These are phyloP conservation scores for Fusarium cicatricum DNA, from an alignment of 2,329 filamentous ascomycete species.

Conservation along the genomic window DNA sequence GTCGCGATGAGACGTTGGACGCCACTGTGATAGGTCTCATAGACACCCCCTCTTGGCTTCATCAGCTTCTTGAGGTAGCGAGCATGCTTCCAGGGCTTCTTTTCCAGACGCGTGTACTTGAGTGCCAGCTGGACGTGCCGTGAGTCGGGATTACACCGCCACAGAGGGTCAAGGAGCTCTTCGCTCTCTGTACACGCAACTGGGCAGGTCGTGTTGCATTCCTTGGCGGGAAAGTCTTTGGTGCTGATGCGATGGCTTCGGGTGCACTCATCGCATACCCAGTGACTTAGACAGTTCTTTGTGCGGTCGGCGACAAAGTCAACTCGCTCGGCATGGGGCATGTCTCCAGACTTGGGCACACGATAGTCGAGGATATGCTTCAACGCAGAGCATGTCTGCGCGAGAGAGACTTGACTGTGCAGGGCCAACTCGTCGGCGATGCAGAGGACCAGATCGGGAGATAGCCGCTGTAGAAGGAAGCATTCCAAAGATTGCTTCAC, in stretches of 20 bases:
- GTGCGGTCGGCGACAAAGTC: not conserved
- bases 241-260: not conserved
- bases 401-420: not conserved
- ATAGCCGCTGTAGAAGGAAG: not conserved
- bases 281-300: not conserved
- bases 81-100: not conserved
- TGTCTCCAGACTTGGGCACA: not conserved
- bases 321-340: not conserved
- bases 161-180: too few relatives aligned
- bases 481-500: not conserved
- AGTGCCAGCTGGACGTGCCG: not conserved
- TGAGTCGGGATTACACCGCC: too few relatives aligned
- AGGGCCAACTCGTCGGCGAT: not conserved
- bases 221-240: too few relatives aligned
- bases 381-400: not conserved
- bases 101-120: not conserved
- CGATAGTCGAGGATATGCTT: not conserved
- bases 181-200: too few relatives aligned
- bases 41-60: too few relatives aligned
- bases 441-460: not conserved
- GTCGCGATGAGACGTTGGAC: too few relatives aligned
- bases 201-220: too few relatives aligned
- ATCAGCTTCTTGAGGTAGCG: not conserved
- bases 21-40: too few relatives aligned
- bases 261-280: not conserved